A percentile compares a stretch with the other conserved stretches of the same genome.
phyloP scores from a whole-genome alignment of 1,284 basidiomycete species.

The Ustilago trichophora region DNA sequence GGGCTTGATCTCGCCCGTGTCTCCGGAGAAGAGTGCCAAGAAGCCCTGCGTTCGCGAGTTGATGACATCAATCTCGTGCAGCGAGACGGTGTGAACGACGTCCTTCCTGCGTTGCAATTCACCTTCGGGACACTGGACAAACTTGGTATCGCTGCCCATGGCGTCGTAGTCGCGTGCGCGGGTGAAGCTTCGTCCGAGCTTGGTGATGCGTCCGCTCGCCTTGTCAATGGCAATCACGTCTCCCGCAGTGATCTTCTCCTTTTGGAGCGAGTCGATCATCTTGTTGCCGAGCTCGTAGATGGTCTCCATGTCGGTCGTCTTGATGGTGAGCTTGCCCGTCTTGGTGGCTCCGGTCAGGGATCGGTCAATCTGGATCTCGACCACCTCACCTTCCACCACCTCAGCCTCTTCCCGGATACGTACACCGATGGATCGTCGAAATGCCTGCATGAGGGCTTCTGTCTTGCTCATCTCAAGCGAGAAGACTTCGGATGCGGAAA shows the following conservation, averaged over 20 bases:
- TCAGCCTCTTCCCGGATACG: slow-evolving; percentile 98
- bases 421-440: slow-evolving; percentile 93
- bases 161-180: slow-evolving; percentile 97
- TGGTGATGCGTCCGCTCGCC: slow-evolving; percentile 92
- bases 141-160: slow-evolving; percentile 90
- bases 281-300: slow-evolving; percentile 98
- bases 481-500: slow-evolving; percentile 96
- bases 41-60: slow-evolving; percentile 94
- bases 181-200: slow-evolving; percentile 93
- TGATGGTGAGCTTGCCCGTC: slow-evolving; percentile 95
- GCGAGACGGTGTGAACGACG: slow-evolving; percentile 93
- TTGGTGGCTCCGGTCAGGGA: slow-evolving; percentile 97
- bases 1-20: slow-evolving; percentile 98
- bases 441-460: slow-evolving; percentile 94
- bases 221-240: slow-evolving; percentile 98
- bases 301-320: slow-evolving; percentile 99
- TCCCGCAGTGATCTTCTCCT: slow-evolving; percentile 95
- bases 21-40: slow-evolving; percentile 74
- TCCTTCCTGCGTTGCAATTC: slow-evolving; percentile 97
- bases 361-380: slow-evolving; percentile 97
- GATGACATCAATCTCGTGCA: slow-evolving; percentile 99
- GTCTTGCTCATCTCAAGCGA: slow-evolving; percentile 96
- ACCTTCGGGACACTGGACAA: slow-evolving; percentile 96
- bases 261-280: slow-evolving; percentile 97
- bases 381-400: slow-evolving; percentile 96